These are phyloP conservation scores for Phytophthora pseudosyringae DNA, from an alignment of 352 stramenopile genomes.

Conservation along the genomic window DNA sequence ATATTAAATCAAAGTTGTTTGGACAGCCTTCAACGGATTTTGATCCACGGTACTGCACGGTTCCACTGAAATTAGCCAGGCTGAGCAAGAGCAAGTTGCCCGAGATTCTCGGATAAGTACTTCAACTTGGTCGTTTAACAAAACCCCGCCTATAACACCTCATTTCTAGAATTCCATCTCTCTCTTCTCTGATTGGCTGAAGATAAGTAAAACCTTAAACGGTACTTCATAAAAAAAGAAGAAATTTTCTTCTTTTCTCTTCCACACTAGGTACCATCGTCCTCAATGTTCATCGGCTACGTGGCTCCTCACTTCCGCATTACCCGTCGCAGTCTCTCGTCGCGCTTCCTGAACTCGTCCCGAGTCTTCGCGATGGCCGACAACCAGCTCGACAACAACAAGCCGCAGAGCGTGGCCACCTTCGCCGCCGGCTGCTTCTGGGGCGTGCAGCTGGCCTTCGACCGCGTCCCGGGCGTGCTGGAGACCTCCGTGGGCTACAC, in stretches of 20 bases:
- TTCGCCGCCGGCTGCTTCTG: constrained; percentile 99
- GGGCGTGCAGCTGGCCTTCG: constrained; percentile 96
- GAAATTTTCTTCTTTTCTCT: neutral
- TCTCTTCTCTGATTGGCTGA: neutral
- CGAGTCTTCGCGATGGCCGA: constrained; percentile 43
- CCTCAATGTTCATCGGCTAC: constrained; percentile 12
- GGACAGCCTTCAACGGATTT: too few species aligned
- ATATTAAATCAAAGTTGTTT: too few species aligned
- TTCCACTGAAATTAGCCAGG: too few species aligned
- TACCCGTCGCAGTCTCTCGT: constrained; percentile 15
- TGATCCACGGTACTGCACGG: too few species aligned
- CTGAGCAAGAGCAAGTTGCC: too few species aligned
- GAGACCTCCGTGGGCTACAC: constrained; percentile 92
- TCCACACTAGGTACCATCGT: neutral
- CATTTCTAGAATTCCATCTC: neutral
- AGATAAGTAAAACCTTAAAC: constrained; percentile 1
- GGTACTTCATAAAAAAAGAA: neutral
- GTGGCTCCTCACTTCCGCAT: constrained; percentile 29
- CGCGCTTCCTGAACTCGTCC: constrained; percentile 15
- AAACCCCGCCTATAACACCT: neutral
- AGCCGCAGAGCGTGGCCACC: constrained; percentile 74
- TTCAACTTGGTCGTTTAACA: too few species aligned
- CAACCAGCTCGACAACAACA: constrained; percentile 36
- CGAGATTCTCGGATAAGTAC: too few species aligned
- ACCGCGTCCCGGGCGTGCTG: constrained; percentile 93